These are phyloP conservation scores for Chaetomiaceae sp. DNA, from an alignment of 2,329 filamentous ascomycete species.

Conservation along the genomic window DNA sequence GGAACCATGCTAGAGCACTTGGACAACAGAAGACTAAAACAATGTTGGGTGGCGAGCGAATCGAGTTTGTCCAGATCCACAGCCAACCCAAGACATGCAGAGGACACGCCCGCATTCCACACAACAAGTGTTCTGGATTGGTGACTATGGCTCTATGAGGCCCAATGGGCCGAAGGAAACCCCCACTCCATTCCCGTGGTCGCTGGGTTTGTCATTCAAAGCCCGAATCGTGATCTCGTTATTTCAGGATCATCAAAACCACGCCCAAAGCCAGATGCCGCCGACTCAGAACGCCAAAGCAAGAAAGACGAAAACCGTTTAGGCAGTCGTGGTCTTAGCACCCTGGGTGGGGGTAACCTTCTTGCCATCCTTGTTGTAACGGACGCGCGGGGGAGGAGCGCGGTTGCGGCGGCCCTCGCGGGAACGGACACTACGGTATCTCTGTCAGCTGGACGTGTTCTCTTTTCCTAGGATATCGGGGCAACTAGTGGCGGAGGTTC, in stretches of 20 bases:
- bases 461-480: constrained; percentile 17
- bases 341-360: constrained; percentile 89
- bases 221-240: constrained; percentile 26
- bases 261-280: constrained; percentile 21
- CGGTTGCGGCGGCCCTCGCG: constrained; percentile 97
- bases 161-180: constrained; percentile 18
- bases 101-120: background rate
- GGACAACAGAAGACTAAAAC: no score
- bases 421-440: constrained; percentile 77
- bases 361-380: constrained; percentile 99
- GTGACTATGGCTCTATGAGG: constrained; percentile 27
- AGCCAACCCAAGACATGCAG: no score
- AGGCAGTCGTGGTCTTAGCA: constrained; percentile 61
- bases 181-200: constrained; percentile 23
- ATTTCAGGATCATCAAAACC: constrained; percentile 21
- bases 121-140: constrained; percentile 27
- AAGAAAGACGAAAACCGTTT: constrained; percentile 16
- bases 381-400: constrained; percentile 91
- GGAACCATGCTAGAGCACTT: no score
- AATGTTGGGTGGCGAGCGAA: no score
- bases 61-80: no score
- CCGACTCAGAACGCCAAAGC: constrained; percentile 25
- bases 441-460: constrained; percentile 39
- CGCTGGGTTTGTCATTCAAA: constrained; percentile 21
- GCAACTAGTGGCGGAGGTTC: constrained; percentile 26